Evolutionary conservation across 1,284 basidiomycete species (phyloP), one percentile per base, ranked within the genome.

Genomic region (Ustilago loliicola): DNA sequence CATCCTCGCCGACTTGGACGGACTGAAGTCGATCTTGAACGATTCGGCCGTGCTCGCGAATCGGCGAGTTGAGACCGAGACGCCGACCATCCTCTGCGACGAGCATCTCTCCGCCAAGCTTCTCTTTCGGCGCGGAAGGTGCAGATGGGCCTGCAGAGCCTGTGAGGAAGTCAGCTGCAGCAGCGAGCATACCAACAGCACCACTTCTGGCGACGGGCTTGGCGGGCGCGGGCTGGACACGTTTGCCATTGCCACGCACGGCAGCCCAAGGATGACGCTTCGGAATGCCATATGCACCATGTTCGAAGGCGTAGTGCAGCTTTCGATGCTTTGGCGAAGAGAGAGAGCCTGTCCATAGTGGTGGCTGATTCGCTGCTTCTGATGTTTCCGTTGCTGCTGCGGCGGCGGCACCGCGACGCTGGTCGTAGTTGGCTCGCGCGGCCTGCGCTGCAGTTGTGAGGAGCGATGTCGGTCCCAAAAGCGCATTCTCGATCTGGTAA

Each of bases 1-100:
- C 92, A 82, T 94, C 93, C 83, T 95, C 93, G 59, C 93, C 93
- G 9, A 94, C 91, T 82, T 93, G 92, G 0, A 93, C 91, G 0
- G 92, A 90, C 29, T 77, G 73, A 23, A 86, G 66, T 11, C 83
- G 79, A 21, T 84, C 83, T 17, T 76, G 78, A 1, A 84, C 80
- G 54, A 85, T 81, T 11, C 79, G 72, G 11, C 84, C 84, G 29
- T 84, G 67, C 45, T 82, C 73, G 23, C 84, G 80, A 27, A 85
- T 84, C 6, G 81, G 62, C 32, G 80, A 82, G 34, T 78, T 78
- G 67, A 82, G 73, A 5, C 80, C 80, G 10, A 71, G 67, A n/a
- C 59, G 60, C 27, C 56, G 71, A 23, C 75, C 76, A 27, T 75
- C 74, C 40, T 62, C 61, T 25, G 54, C 61, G 21, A 70, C 23